Evolutionary conservation across 768 basidiomycete genomes (phyloP), one percentile per base, ranked within the genome.

Genomic region (Hygrophoropsis aurantiaca): DNA sequence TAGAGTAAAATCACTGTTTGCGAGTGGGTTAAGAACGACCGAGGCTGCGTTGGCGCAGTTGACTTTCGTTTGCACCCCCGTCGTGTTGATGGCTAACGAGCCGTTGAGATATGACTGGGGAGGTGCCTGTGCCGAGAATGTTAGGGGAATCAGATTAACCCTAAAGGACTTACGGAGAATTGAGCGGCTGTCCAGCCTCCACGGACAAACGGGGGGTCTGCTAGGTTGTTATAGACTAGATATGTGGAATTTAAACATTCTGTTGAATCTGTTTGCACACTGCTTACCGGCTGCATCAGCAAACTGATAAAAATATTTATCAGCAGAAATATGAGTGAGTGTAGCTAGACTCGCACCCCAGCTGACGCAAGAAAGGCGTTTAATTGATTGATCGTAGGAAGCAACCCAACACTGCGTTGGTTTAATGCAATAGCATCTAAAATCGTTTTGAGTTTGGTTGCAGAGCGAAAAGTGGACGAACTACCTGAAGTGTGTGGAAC

Each of bases 301-400:
- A 51, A 73, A 78, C 53, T 65, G 43, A n/a, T n/a, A n/a, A n/a
- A 18, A 15, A 5, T 38, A 46, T n/a, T 16, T 6, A 27, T 56
- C 9, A 54, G 44, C 37, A 21, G 1, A 3, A 18, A 25, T 46
- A 38, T 5, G 27, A 42, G 39, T 34, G 20, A 34, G 9, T 1
- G 36, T 46, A 37, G 6, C 36, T 16, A 47, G 13, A 19, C 5
- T 65, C 74, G 49, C 51, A 75, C 77, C 39, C 84, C 84, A 7
- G 81, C 75, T 7, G 84, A 79, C 21, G 84, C 79, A 9, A 79
- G 65, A 56, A 84, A 85, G 15, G 73, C 72, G 35, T 75, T 77
- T 39, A 85, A 55, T 7, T 74, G 59, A 16, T 57, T 45, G 15
- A 78, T 63, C 47, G 73, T 69, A 3, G 75, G 73, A 7, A 68